phyloP scores from a whole-genome alignment of 495 filamentous ascomycete species.

The Staphylotrichum tortipilum region DNA sequence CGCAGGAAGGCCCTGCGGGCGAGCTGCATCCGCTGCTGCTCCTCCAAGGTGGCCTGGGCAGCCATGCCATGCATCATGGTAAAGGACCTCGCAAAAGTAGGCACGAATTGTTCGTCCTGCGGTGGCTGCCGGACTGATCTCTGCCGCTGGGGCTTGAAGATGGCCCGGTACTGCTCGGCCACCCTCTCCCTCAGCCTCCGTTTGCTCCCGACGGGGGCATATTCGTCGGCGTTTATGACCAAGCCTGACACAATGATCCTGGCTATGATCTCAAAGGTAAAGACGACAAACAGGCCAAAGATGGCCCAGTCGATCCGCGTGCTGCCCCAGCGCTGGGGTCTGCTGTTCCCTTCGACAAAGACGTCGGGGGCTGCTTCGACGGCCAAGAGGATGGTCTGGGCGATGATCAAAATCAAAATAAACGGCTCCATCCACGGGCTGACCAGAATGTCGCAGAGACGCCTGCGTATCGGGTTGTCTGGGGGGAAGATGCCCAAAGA shows the following conservation, averaged over 20 bases:
- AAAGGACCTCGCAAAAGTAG: slow-evolving; percentile 76
- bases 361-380: slow-evolving; percentile 69
- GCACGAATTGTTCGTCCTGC: slow-evolving; percentile 34
- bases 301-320: slow-evolving; percentile 69
- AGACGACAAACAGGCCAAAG: slow-evolving; percentile 78
- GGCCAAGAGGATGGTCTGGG: slow-evolving; percentile 79
- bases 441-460: slow-evolving; percentile 80
- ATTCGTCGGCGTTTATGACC: slow-evolving; percentile 76
- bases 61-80: slow-evolving; percentile 56
- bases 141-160: slow-evolving; percentile 74
- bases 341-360: slow-evolving; percentile 42
- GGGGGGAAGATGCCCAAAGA: slow-evolving; percentile 78
- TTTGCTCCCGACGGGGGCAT: slow-evolving; percentile 68
- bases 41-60: slow-evolving; percentile 52
- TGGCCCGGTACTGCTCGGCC: slow-evolving; percentile 59
- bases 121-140: slow-evolving; percentile 45
- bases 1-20: slow-evolving; percentile 88
- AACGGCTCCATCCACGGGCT: slow-evolving; percentile 79
- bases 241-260: slow-evolving; percentile 87
- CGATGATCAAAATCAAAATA: slow-evolving; percentile 77
- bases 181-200: slow-evolving; percentile 66
- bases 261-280: slow-evolving; percentile 75
- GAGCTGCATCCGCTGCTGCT: slow-evolving; percentile 74
- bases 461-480: slow-evolving; percentile 61
- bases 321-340: slow-evolving; percentile 52